Evolutionary conservation across 1,139 yeast species (phyloP), one percentile per base, ranked within the genome.

Genomic region (Geotrichum carabidarum): DNA sequence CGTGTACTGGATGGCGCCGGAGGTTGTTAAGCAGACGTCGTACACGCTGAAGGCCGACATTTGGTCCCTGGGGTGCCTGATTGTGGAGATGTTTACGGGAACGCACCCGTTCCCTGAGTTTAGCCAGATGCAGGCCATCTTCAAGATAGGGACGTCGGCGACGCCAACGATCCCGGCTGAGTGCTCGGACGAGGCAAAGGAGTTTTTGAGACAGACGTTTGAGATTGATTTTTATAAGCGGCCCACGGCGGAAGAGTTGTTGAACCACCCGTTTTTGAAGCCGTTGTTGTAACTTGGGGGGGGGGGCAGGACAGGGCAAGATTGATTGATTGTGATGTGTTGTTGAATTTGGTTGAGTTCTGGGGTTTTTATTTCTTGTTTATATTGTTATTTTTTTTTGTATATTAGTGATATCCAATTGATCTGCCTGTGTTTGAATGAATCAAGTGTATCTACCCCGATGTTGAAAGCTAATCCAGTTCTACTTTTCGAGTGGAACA

Each of bases 1-100:
- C 6, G 95, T 90, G 0, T 91, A 84, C 66, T 91, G 98, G 98
- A 91, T 91, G 98, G 96, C 97, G 0, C 98, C 98, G 0, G 98
- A 91, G 68, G 96, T 91, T 12, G 96, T 90, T 12, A 87, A 88
- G 64, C 96, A 90, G 66, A 84, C 89, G 0, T 87, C 93, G 0
- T 87, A 89, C 57, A 90, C 96, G 4, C 82, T 86, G 51, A 88
- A 87, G 67, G 95, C 95, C 0, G 98, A 91, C 68, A 89, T 91
- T 34, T 91, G 98, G 98, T 87, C 96, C 0, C 87, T 91, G 5
- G 98, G 96, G 0, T 89, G 97, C 68, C 77, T 91, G 37, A 80
- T 90, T 18, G 84, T 91, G 31, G 98, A 91, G 69, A 91, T 91
- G 97, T 86, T 86, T 66, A 88, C 97, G 0, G 97, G 96, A 3